These are phyloP conservation scores for Fusarium sp. DNA, from an alignment of 2,329 filamentous ascomycete genomes.

Conservation along the genomic window DNA sequence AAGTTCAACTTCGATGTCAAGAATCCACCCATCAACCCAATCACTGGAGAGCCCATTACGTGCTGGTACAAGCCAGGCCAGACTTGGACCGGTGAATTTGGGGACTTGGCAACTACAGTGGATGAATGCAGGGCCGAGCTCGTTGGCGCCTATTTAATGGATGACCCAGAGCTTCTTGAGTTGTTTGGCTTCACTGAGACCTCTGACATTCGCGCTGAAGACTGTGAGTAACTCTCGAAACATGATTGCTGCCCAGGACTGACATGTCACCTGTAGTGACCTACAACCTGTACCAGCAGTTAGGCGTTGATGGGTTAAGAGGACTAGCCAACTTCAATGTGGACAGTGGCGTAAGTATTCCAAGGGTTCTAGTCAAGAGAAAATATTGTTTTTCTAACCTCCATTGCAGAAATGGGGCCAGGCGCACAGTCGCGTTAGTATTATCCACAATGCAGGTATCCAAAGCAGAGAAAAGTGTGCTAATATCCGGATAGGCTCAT, in stretches of 20 bases:
- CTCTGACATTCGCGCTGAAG: constrained; percentile 55
- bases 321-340: constrained; percentile 58
- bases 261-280: constrained; percentile 48
- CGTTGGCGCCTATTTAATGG: constrained; percentile 61
- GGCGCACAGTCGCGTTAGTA: constrained; percentile 56
- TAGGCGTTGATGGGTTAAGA: constrained; percentile 59
- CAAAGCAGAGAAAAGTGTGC: not conserved
- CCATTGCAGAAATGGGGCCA: constrained; percentile 60
- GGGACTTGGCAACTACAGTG: constrained; percentile 70
- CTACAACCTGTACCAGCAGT: constrained; percentile 59
- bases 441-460: not conserved
- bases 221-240: constrained; percentile 50
- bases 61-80: constrained; percentile 75
- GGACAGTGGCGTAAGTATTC: constrained; percentile 49
- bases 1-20: constrained; percentile 74
- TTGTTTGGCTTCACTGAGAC: constrained; percentile 59
- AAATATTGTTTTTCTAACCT: constrained; percentile 3
- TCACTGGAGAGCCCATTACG: constrained; percentile 67
- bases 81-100: constrained; percentile 75
- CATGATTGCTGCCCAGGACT: constrained; percentile 11
- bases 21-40: constrained; percentile 70
- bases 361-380: not conserved
- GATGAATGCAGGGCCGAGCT: constrained; percentile 69
- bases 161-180: constrained; percentile 59
- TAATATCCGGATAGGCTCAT: constrained; percentile 64